Percentiles rank a stretch among this genome's conserved stretches.
These are phyloP conservation scores for Phaffomyces opuntiae DNA, from an alignment of 805 yeast genomes.

Conservation along the genomic window DNA sequence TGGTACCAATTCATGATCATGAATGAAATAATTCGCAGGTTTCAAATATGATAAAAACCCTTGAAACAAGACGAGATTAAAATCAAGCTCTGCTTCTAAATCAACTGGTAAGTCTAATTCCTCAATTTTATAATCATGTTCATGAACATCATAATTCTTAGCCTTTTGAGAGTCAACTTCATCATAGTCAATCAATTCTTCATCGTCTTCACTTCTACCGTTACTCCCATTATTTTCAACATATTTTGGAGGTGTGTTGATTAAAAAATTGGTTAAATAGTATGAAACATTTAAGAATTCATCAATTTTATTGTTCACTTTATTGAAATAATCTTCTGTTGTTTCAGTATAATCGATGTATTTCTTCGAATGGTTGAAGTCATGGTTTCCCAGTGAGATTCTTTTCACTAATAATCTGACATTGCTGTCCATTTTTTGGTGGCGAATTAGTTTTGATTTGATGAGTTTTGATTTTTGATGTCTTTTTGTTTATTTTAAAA, in stretches of 20 bases:
- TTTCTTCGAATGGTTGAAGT: constrained; percentile 8
- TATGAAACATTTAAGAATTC: constrained; percentile 12
- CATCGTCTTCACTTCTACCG: background rate
- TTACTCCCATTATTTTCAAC: background rate
- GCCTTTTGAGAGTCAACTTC: background rate
- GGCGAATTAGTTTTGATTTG: background rate
- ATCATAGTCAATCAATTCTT: constrained; percentile 5
- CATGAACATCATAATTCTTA: background rate
- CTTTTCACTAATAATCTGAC: constrained; percentile 2
- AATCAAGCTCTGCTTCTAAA: constrained; percentile 14
- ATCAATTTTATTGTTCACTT: constrained; percentile 11
- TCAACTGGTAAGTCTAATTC: constrained; percentile 9
- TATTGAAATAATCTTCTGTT: constrained; percentile 6
- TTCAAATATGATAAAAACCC: constrained; percentile 13
- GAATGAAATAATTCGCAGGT: constrained; percentile 14
- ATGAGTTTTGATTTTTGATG: no score
- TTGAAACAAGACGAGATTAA: constrained; percentile 7
- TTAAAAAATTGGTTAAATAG: constrained; percentile 10
- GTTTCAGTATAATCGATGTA: constrained; percentile 9
- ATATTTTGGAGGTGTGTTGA: constrained; percentile 10
- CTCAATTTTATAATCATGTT: constrained; percentile 6
- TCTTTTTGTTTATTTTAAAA: no score
- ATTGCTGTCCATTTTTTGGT: constrained; percentile 9
- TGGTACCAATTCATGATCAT: constrained; percentile 10
- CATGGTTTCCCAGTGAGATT: constrained; percentile 6